Percentiles rank a stretch among this genome's conserved stretches.
Evolutionary conservation across 2,329 filamentous ascomycete genomes (phyloP).

Genomic region (Fusarium torulosum): DNA sequence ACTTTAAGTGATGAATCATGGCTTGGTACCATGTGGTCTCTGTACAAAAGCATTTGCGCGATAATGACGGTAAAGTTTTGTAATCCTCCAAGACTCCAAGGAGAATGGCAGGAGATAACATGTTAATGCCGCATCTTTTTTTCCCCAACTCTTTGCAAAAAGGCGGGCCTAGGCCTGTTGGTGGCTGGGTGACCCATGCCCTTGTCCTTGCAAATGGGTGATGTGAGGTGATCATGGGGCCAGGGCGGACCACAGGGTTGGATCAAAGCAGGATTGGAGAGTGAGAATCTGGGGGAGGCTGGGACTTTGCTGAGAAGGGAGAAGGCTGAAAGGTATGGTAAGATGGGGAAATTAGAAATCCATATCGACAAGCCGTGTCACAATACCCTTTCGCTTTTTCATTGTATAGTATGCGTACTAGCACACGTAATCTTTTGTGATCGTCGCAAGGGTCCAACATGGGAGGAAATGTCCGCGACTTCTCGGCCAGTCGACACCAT

Average conservation of each 20-base stretch:
- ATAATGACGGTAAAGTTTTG: constrained; percentile 20
- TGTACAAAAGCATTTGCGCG: constrained; percentile 4
- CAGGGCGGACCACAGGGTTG: constrained; percentile 25
- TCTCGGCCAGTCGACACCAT: constrained; percentile 2
- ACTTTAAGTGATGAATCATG: constrained; percentile 33
- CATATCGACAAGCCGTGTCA: constrained; percentile 6
- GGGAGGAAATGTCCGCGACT: constrained; percentile 7
- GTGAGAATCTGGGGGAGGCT: constrained; percentile 31
- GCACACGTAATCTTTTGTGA: constrained; percentile 39
- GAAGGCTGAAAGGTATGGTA: background rate
- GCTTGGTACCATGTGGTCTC: constrained; percentile 25
- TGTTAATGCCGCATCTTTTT: constrained; percentile 17
- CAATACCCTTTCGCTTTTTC: constrained; percentile 33
- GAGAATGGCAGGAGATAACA: background rate
- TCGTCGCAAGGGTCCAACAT: constrained; percentile 28
- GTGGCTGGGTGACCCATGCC: constrained; percentile 21
- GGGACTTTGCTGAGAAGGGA: constrained; percentile 3
- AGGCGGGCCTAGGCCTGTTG: constrained; percentile 17
- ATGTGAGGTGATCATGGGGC: constrained; percentile 33
- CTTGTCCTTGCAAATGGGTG: constrained; percentile 6
- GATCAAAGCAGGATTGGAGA: constrained; percentile 34
- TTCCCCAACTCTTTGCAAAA: background rate
- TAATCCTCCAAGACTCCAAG: background rate
- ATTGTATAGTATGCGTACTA: constrained; percentile 20
- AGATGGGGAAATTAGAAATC: constrained; percentile 32